Conservation (phyloP, 306 rosid species). For the Adenanthera pavonina region DNA sequence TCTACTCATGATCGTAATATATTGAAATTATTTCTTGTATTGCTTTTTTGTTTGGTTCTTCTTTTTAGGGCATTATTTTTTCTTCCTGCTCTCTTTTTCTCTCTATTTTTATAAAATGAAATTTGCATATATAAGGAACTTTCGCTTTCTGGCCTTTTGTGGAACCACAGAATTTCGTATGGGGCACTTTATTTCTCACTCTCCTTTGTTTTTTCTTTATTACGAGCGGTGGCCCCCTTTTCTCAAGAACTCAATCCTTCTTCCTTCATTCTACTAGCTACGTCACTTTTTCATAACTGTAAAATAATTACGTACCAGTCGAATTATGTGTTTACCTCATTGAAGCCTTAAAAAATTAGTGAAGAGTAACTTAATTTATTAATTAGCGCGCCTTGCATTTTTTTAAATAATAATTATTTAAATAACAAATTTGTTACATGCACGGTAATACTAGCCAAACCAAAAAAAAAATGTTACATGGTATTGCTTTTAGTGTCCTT, state of each 20-base stretch:
- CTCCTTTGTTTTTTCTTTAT: constrained; percentile 38
- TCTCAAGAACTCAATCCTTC: background rate
- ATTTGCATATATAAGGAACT: constrained; percentile 48
- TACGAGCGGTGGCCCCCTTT: constrained; percentile 38
- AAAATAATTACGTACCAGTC: background rate
- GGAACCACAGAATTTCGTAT: constrained; percentile 61
- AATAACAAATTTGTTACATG: too few relatives aligned
- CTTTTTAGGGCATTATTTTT: constrained; percentile 46
- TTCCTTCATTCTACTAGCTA: background rate
- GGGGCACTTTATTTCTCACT: constrained; percentile 53
- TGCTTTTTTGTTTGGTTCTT: constrained; percentile 57
- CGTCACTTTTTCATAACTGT: background rate
- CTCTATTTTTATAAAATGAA: constrained; percentile 33
- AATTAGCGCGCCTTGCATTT: too few relatives aligned
- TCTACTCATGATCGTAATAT: constrained; percentile 53
- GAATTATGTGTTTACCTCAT: background rate
- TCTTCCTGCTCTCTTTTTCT: constrained; percentile 34
- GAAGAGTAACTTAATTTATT: background rate
- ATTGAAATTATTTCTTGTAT: constrained; percentile 50
- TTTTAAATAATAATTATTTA: too few relatives aligned
- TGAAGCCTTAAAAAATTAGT: background rate
- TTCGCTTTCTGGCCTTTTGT: constrained; percentile 71
- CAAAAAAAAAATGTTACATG: too few relatives aligned
- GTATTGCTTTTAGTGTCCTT: too few relatives aligned
- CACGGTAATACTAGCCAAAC: too few relatives aligned